Conservation (phyloP, 2,329 filamentous ascomycete species). For the Trichoderma aggressivum region DNA sequence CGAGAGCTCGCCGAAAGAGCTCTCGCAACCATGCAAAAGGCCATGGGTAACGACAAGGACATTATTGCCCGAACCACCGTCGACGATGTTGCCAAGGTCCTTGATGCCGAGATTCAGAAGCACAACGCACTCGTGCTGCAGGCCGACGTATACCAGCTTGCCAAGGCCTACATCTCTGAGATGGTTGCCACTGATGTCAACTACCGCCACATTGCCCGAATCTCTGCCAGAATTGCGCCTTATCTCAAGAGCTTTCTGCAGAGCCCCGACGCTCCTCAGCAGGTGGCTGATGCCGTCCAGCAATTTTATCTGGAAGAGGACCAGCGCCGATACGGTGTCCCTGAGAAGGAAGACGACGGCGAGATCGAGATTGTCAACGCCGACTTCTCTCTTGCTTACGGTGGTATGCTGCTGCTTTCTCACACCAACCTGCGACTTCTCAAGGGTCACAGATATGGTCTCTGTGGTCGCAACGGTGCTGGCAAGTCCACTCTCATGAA, state of each 20-base stretch:
- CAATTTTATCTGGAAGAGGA: slow-evolving; percentile 79
- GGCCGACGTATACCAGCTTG: slow-evolving; percentile 60
- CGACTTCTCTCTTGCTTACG: slow-evolving; percentile 94
- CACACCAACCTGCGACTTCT: slow-evolving; percentile 93
- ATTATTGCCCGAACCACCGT: slow-evolving; percentile 64
- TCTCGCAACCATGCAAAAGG: slow-evolving; percentile 83
- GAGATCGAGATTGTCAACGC: slow-evolving; percentile 97
- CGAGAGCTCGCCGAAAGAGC: slow-evolving; percentile 83
- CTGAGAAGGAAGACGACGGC: slow-evolving; percentile 82
- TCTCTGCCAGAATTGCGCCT: slow-evolving; percentile 64
- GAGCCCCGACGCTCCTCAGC: slow-evolving; percentile 55
- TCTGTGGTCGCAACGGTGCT: slow-evolving; percentile 94
- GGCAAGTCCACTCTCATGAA: slow-evolving; percentile 99
- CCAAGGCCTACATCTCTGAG: slow-evolving; percentile 71
- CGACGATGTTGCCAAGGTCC: slow-evolving; percentile 69
- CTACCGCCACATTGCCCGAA: slow-evolving; percentile 71
- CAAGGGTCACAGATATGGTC: slow-evolving; percentile 95
- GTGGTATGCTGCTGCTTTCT: slow-evolving; percentile 92
- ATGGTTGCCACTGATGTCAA: slow-evolving; percentile 89
- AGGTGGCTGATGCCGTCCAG: slow-evolving; percentile 71
- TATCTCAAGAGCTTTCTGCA: slow-evolving; percentile 73
- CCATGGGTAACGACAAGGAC: slow-evolving; percentile 72
- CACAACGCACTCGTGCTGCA: slow-evolving; percentile 60
- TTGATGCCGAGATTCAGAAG: slow-evolving; percentile 74
- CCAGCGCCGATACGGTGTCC: slow-evolving; percentile 78